Percentiles rank a stretch among this genome's conserved stretches.
phyloP scores from a whole-genome alignment of 768 basidiomycete genomes.

The Boletus edulis region DNA sequence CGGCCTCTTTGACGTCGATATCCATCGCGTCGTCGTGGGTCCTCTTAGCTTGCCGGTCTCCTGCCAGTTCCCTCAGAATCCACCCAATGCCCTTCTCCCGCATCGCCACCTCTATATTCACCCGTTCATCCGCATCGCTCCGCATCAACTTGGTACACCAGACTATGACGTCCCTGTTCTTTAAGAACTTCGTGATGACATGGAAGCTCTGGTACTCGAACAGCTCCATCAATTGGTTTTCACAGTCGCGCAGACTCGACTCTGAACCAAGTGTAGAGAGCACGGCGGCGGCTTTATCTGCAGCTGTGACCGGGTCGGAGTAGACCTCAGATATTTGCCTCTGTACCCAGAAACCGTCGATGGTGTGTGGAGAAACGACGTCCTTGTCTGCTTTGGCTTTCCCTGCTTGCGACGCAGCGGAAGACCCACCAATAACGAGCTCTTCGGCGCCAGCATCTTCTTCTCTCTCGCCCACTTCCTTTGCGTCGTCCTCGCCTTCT shows the following conservation, averaged over 20 bases:
- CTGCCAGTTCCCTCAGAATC: slow-evolving; percentile 87
- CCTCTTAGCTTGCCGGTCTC: slow-evolving; percentile 67
- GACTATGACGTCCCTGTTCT: slow-evolving; percentile 93
- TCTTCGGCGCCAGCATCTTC: slow-evolving; percentile 60
- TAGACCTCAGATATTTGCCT: slow-evolving; percentile 89
- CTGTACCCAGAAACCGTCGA: slow-evolving; percentile 99
- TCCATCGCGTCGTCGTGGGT: slow-evolving; percentile 67
- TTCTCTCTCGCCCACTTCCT: slow-evolving; percentile 41
- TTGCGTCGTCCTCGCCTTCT: slow-evolving; percentile 44
- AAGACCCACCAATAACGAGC: slow-evolving; percentile 75
- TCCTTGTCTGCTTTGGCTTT: slow-evolving; percentile 68
- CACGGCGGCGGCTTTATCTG: slow-evolving; percentile 84
- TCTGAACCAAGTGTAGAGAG: slow-evolving; percentile 86
- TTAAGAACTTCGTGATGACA: slow-evolving; percentile 84
- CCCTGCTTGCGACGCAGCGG: slow-evolving; percentile 41
- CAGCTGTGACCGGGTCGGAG: slow-evolving; percentile 90
- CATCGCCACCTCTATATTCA: slow-evolving; percentile 97
- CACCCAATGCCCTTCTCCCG: slow-evolving; percentile 95
- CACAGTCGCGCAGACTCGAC: slow-evolving; percentile 84
- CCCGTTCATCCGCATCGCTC: slow-evolving; percentile 81
- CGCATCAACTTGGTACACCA: slow-evolving; percentile 98
- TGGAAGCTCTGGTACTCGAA: slow-evolving; percentile 94
- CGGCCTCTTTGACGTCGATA: slow-evolving; percentile 58
- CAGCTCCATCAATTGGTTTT: slow-evolving; percentile 95
- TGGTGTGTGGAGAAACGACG: slow-evolving; percentile 81